phyloP scores from a whole-genome alignment of 2,329 filamentous ascomycete species.

The Sporothrix schenckii region DNA sequence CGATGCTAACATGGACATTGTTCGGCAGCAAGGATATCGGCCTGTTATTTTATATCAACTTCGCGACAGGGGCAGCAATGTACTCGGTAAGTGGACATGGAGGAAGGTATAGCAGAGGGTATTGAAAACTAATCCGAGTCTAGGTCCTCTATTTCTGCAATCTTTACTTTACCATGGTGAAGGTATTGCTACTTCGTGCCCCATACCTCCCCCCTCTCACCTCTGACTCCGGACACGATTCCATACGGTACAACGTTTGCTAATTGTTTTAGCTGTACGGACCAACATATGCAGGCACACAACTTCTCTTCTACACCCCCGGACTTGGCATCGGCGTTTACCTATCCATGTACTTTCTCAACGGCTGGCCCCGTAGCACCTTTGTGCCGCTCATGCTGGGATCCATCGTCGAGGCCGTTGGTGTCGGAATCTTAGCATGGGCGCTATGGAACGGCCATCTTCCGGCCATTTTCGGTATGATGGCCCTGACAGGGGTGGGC shows the following conservation, averaged over 20 bases:
- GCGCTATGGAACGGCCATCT: constrained; percentile 41
- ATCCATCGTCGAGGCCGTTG: constrained; percentile 59
- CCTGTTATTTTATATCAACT: constrained; percentile 65
- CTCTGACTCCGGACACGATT: no score
- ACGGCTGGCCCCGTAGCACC: constrained; percentile 64
- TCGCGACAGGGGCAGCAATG: constrained; percentile 60
- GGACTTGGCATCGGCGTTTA: constrained; percentile 64
- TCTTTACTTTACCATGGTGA: constrained; percentile 67
- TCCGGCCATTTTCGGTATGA: constrained; percentile 62
- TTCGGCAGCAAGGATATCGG: constrained; percentile 60
- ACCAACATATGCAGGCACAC: constrained; percentile 27
- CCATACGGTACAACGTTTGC: not conserved
- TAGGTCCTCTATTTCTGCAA: constrained; percentile 68
- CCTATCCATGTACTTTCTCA: constrained; percentile 61
- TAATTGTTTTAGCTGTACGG: constrained; percentile 41
- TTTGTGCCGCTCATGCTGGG: constrained; percentile 62
- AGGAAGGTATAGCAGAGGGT: not conserved
- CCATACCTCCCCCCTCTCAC: no score
- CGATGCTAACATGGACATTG: constrained; percentile 63
- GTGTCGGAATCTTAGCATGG: constrained; percentile 61
- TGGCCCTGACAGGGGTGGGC: constrained; percentile 65
- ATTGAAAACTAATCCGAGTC: constrained; percentile 44
- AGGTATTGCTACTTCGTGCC: not conserved
- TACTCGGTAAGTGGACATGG: constrained; percentile 46
- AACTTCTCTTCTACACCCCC: constrained; percentile 64